These are phyloP conservation scores for Aspergillus neoniger DNA, from an alignment of 2,329 filamentous ascomycete species.

Conservation along the genomic window DNA sequence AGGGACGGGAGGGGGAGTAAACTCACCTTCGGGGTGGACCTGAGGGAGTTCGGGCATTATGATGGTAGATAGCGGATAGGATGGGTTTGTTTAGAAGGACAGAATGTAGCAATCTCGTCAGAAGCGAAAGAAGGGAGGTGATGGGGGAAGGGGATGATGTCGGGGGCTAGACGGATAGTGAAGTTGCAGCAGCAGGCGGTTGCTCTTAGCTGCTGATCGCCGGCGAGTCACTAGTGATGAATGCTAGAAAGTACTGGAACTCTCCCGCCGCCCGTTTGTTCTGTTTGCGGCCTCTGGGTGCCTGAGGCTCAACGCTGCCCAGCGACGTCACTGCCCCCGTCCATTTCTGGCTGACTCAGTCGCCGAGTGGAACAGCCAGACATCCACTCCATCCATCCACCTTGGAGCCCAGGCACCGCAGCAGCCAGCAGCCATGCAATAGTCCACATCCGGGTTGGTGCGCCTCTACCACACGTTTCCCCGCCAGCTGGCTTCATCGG, in stretches of 20 bases:
- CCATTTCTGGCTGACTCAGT: not conserved
- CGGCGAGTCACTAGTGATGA: not conserved
- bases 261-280: conserved; percentile 33
- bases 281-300: conserved; percentile 30
- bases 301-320: conserved; percentile 23
- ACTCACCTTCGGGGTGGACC: conserved; percentile 51
- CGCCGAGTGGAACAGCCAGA: not conserved
- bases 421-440: conserved; percentile 5
- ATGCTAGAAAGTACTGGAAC: conserved; percentile 48
- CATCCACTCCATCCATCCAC: not conserved
- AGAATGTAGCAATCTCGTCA: conserved; percentile 6
- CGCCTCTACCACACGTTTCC: not conserved
- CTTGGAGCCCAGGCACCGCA: not conserved
- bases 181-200: conserved; percentile 20
- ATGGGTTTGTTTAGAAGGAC: conserved; percentile 5
- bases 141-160: conserved; percentile 8
- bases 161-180: conserved; percentile 18
- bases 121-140: conserved; percentile 13
- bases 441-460: not conserved
- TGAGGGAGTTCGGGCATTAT: conserved; percentile 33
- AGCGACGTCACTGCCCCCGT: conserved; percentile 12
- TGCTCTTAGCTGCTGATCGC: conserved; percentile 28
- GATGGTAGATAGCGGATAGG: conserved; percentile 10
- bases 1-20: conserved; percentile 16
- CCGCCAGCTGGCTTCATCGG: not conserved